These are phyloP conservation scores for Aureobasidium subglaciale DNA, from an alignment of 2,329 filamentous ascomycete species.

Conservation along the genomic window DNA sequence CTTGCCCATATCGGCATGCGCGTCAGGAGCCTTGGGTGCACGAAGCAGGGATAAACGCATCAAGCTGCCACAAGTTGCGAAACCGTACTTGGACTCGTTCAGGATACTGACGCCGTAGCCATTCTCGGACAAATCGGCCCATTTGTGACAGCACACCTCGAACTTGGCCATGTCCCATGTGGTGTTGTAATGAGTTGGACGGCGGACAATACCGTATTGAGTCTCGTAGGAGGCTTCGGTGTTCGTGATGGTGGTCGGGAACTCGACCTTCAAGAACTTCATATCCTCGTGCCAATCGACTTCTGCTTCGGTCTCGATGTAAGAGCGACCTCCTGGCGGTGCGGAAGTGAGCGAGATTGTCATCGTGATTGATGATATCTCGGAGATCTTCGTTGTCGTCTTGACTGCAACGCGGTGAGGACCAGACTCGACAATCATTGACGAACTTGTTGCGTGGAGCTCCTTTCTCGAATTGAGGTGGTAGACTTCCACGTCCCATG, in stretches of 20 bases:
- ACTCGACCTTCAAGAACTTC: slow-evolving; percentile 98
- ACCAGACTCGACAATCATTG: slow-evolving; percentile 63
- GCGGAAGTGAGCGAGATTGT: slow-evolving; percentile 72
- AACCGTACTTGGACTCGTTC: slow-evolving; percentile 94
- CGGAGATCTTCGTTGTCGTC: slow-evolving; percentile 81
- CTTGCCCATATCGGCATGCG: slow-evolving; percentile 78
- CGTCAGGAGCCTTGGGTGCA: slow-evolving; percentile 86
- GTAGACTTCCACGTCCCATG: slow-evolving; percentile 96
- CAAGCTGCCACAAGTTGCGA: slow-evolving; percentile 77
- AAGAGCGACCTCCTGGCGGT: slow-evolving; percentile 49
- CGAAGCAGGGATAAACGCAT: slow-evolving; percentile 86
- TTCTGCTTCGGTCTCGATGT: slow-evolving; percentile 71
- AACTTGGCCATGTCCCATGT: slow-evolving; percentile 98
- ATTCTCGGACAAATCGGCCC: slow-evolving; percentile 81
- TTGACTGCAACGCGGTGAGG: slow-evolving; percentile 72
- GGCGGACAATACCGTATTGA: slow-evolving; percentile 79
- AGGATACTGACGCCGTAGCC: slow-evolving; percentile 87
- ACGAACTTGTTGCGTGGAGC: slow-evolving; percentile 56
- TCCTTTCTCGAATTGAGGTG: slow-evolving; percentile 82
- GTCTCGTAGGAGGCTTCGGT: slow-evolving; percentile 94
- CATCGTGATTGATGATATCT: slow-evolving; percentile 77
- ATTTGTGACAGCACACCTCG: slow-evolving; percentile 93
- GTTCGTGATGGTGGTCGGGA: slow-evolving; percentile 84
- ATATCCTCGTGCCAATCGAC: slow-evolving; percentile 97
- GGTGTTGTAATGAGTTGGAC: slow-evolving; percentile 97